Conservation (phyloP, 257 asterid species). For the Petrea volubilis region DNA sequence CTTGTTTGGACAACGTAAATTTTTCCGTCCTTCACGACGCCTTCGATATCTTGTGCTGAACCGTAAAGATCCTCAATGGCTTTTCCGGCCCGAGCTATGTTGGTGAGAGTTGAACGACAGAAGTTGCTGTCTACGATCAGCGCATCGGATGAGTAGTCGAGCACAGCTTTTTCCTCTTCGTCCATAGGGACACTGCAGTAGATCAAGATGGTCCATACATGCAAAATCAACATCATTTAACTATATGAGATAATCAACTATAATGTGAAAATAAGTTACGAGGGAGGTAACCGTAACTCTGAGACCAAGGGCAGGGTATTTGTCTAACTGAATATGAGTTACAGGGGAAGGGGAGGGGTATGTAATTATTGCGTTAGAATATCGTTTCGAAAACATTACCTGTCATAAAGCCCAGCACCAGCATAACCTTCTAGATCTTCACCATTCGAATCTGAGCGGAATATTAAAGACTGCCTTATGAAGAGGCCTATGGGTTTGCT, state of each 20-base stretch:
- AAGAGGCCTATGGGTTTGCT: slow-evolving; percentile 98
- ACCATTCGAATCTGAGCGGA: slow-evolving; percentile 98
- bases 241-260: neutral
- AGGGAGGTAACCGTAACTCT: no score
- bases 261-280: neutral
- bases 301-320: no score
- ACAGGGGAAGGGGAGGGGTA: no score
- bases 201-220: neutral
- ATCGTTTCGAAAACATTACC: slow-evolving; percentile 43
- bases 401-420: slow-evolving; percentile 97
- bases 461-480: slow-evolving; percentile 73
- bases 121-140: slow-evolving; percentile 61
- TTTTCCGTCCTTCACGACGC: slow-evolving; percentile 90
- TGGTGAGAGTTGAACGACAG: slow-evolving; percentile 63
- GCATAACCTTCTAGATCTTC: slow-evolving; percentile 99
- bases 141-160: slow-evolving; percentile 82
- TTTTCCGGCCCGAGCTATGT: slow-evolving; percentile 79
- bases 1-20: slow-evolving; percentile 96
- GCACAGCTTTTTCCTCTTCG: slow-evolving; percentile 76
- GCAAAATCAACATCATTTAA: neutral
- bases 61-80: slow-evolving; percentile 88
- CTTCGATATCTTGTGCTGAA: slow-evolving; percentile 93
- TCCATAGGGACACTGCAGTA: slow-evolving; percentile 92
- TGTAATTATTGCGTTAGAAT: no score
- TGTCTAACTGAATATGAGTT: no score